Percentiles rank a stretch among this genome's conserved stretches.
phyloP scores from a whole-genome alignment of 371 early-diverging fungal genomes.

The Mortierella sp. region DNA sequence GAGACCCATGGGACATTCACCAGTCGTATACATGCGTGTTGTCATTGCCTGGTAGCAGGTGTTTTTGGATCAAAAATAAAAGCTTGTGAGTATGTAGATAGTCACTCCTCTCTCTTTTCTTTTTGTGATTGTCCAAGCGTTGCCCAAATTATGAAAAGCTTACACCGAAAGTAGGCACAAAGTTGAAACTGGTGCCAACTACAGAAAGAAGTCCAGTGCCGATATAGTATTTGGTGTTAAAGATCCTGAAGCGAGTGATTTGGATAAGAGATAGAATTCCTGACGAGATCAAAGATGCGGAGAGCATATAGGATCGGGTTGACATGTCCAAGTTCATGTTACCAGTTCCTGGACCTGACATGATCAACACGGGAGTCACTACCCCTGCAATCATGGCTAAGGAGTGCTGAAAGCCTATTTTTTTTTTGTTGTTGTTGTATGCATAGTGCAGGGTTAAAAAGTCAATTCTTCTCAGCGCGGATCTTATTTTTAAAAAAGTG shows the following conservation, averaged over 20 bases:
- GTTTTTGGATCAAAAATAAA: constrained; percentile 8
- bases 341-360: constrained; percentile 62
- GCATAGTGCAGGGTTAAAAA: too few relatives aligned
- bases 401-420: constrained; percentile 42
- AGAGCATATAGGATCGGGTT: constrained; percentile 65
- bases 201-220: constrained; percentile 59
- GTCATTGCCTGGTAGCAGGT: constrained; percentile 59
- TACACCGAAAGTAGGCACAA: constrained; percentile 46
- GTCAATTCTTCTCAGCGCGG: too few relatives aligned
- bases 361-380: constrained; percentile 63
- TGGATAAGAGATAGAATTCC: constrained; percentile 60
- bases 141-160: neutral
- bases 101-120: neutral
- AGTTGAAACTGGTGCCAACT: constrained; percentile 52
- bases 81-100: neutral
- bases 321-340: constrained; percentile 62
- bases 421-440: too few relatives aligned
- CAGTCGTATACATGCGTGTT: constrained; percentile 56
- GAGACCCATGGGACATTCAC: constrained; percentile 61
- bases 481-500: neutral
- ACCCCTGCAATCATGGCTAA: constrained; percentile 66
- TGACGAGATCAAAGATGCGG: constrained; percentile 62
- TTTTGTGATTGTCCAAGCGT: neutral
- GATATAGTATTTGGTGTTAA: constrained; percentile 61
- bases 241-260: constrained; percentile 62